phyloP scores from a whole-genome alignment of 2,329 filamentous ascomycete species.

The Aureobasidium sp. region DNA sequence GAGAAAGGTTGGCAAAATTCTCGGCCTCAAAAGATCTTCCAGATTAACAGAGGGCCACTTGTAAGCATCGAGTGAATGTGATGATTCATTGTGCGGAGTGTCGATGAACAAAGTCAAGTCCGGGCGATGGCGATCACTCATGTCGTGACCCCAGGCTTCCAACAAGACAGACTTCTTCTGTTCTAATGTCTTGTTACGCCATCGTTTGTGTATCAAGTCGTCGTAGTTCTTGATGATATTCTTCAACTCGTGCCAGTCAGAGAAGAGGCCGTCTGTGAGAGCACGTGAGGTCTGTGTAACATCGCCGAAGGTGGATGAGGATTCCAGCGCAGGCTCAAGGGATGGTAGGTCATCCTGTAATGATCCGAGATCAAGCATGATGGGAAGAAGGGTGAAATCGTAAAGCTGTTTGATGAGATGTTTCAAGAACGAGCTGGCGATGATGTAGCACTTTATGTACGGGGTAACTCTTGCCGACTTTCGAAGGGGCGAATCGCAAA shows the following conservation, averaged over 20 bases:
- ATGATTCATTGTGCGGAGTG: constrained; percentile 20
- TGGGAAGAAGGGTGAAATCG: neutral
- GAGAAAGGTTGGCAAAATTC: constrained; percentile 43
- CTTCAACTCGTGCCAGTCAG: constrained; percentile 31
- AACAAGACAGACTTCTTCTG: constrained; percentile 44
- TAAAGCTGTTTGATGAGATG: neutral
- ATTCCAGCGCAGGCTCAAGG: neutral
- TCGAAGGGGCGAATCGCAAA: neutral
- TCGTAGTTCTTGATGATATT: constrained; percentile 46
- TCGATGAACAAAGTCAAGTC: constrained; percentile 38
- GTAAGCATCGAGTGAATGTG: constrained; percentile 28
- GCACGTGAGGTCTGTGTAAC: neutral
- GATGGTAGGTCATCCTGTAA: neutral
- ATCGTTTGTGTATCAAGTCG: constrained; percentile 45
- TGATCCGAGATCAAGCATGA: constrained; percentile 5
- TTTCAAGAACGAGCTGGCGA: neutral
- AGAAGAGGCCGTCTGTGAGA: constrained; percentile 28
- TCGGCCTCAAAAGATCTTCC: constrained; percentile 45
- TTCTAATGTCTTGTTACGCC: constrained; percentile 46
- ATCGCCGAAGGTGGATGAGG: neutral
- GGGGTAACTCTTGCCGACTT: neutral
- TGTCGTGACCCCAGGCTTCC: constrained; percentile 40
- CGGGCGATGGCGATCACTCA: constrained; percentile 45
- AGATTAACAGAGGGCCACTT: constrained; percentile 52
- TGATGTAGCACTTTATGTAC: neutral